phyloP scores from a whole-genome alignment of 371 early-diverging fungal species.

The Syncephalastrum racemosum region DNA sequence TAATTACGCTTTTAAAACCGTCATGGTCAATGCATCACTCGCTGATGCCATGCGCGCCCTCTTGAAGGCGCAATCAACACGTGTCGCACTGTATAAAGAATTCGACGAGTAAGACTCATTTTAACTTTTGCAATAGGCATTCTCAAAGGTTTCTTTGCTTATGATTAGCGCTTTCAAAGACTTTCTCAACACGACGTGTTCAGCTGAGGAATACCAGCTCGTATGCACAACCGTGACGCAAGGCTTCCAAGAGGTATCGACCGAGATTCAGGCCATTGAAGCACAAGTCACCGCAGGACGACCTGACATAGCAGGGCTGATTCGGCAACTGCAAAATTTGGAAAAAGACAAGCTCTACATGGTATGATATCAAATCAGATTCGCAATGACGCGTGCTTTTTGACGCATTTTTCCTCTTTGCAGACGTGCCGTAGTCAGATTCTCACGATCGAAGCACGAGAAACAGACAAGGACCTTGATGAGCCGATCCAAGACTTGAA shows the following conservation, averaged over 20 bases:
- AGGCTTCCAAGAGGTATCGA: constrained; percentile 49
- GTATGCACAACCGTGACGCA: constrained; percentile 47
- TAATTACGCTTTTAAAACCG: no score
- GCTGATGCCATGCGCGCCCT: constrained; percentile 21
- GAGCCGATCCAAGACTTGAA: constrained; percentile 27
- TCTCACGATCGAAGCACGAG: constrained; percentile 32
- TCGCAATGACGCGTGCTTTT: background rate
- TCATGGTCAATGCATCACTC: no score
- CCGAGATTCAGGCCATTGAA: constrained; percentile 39
- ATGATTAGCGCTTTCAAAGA: constrained; percentile 44
- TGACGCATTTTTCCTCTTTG: background rate
- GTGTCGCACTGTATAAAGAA: constrained; percentile 39
- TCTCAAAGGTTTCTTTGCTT: background rate
- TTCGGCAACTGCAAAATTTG: constrained; percentile 32
- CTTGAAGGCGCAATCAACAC: constrained; percentile 39
- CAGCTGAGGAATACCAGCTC: constrained; percentile 43
- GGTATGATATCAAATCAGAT: constrained; percentile 13
- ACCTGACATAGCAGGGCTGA: constrained; percentile 25
- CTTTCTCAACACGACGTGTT: constrained; percentile 33
- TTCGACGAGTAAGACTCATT: constrained; percentile 37
- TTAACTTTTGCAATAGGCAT: background rate
- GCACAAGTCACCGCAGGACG: constrained; percentile 17
- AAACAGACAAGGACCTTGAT: constrained; percentile 44
- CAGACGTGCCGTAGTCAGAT: constrained; percentile 44
- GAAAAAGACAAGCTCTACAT: constrained; percentile 42